Percentiles rank a stretch among this genome's conserved stretches.
These are phyloP conservation scores for Chamaecyparis obtusa DNA, from an alignment of 75 land plant genomes.

Conservation along the genomic window DNA sequence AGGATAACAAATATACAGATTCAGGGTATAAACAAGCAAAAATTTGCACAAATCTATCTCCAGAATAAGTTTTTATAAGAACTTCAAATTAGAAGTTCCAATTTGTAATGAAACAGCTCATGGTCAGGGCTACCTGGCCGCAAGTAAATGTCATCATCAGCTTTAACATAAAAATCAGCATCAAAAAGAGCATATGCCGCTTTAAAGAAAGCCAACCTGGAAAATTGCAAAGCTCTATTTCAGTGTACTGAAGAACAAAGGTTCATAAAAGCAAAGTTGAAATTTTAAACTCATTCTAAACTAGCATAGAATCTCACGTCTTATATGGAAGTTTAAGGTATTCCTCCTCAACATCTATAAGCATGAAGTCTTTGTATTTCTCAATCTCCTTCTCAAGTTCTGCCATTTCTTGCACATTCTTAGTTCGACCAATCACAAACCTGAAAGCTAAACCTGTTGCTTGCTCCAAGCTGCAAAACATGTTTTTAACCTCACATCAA, in stretches of 20 bases:
- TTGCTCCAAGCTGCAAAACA: conserved; percentile 60
- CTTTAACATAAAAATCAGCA: conserved; percentile 89
- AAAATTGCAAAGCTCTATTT: neutral
- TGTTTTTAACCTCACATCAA: conserved; percentile 5
- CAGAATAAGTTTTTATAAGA: neutral
- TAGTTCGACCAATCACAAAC: conserved; percentile 78
- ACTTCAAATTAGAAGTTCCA: neutral
- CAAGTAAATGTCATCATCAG: conserved; percentile 90
- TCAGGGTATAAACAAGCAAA: neutral
- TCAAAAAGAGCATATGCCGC: conserved; percentile 80
- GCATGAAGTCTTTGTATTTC: conserved; percentile 68
- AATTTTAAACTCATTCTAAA: neutral
- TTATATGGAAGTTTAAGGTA: conserved; percentile 62
- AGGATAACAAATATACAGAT: neutral
- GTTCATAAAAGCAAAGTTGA: neutral
- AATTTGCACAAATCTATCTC: neutral
- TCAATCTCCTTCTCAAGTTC: conserved; percentile 67
- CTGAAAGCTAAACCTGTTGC: conserved; percentile 80
- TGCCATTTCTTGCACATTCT: conserved; percentile 56
- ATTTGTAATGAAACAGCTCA: neutral
- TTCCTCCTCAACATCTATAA: conserved; percentile 71
- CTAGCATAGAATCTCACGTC: conserved; percentile 45
- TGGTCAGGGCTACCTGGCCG: conserved; percentile 58
- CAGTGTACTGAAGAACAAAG: neutral
- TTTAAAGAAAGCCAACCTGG: conserved; percentile 77